Evolutionary conservation across 2,329 filamentous ascomycete species (phyloP).

Genomic region (Metarhizium sp.): DNA sequence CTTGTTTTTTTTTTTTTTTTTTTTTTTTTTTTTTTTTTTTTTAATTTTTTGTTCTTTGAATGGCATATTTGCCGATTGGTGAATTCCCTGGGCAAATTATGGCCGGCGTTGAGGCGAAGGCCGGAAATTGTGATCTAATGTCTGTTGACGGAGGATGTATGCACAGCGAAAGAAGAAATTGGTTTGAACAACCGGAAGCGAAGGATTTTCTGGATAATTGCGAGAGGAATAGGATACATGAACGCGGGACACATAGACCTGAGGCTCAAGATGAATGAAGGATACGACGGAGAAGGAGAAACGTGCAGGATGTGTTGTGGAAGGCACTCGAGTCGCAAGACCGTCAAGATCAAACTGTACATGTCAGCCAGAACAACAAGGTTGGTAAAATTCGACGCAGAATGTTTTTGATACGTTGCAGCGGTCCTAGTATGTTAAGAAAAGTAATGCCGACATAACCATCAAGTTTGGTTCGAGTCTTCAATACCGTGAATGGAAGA

Average conservation of each 20-base stretch:
- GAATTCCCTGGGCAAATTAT: not conserved
- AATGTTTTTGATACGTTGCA: not conserved
- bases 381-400: not conserved
- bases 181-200: not conserved
- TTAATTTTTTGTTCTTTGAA: not conserved
- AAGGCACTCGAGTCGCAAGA: not conserved
- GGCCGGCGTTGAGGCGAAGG: constrained; percentile 1
- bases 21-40: not conserved
- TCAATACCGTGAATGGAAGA: too few species aligned
- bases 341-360: not conserved
- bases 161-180: not conserved
- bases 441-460: not conserved
- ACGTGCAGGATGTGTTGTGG: not conserved
- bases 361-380: not conserved
- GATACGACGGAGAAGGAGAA: not conserved
- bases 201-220: not conserved
- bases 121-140: not conserved
- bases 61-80: not conserved
- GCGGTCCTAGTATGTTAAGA: not conserved
- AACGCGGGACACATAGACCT: not conserved
- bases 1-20: not conserved
- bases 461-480: too few species aligned
- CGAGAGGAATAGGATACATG: not conserved
- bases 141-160: not conserved
- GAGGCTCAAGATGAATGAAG: not conserved